These are phyloP conservation scores for Candida verbasci DNA, from an alignment of 805 yeast genomes.

Conservation along the genomic window DNA sequence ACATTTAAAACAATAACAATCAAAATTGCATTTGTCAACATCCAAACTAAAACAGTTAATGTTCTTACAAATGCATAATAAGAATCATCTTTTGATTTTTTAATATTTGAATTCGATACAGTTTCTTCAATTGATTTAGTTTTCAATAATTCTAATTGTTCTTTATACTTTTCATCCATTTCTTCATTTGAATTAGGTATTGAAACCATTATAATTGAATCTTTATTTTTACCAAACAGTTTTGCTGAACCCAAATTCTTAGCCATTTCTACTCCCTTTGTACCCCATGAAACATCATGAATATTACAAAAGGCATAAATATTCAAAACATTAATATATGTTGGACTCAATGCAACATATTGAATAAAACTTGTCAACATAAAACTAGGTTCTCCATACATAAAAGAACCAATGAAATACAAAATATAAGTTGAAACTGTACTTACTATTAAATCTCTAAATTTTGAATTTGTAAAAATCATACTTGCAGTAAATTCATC, in stretches of 20 bases:
- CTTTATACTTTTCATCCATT: constrained; percentile 68
- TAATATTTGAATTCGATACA: constrained; percentile 15
- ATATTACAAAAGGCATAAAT: constrained; percentile 95
- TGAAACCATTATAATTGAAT: constrained; percentile 34
- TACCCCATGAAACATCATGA: constrained; percentile 97
- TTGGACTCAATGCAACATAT: constrained; percentile 78
- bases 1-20: constrained; percentile 80
- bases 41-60: constrained; percentile 84
- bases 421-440: constrained; percentile 78
- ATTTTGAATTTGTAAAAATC: constrained; percentile 63
- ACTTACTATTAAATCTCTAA: constrained; percentile 85
- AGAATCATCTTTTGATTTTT: constrained; percentile 42
- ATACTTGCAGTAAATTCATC: constrained; percentile 38
- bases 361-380: constrained; percentile 86
- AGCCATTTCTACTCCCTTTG: constrained; percentile 70
- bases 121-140: constrained; percentile 16
- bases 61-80: constrained; percentile 91
- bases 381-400: constrained; percentile 89
- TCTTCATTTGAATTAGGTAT: constrained; percentile 69
- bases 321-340: constrained; percentile 85
- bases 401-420: constrained; percentile 70
- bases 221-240: constrained; percentile 36
- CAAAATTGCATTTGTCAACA: constrained; percentile 76
- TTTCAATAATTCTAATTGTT: constrained; percentile 57
- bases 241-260: constrained; percentile 83